Evolutionary conservation across 805 yeast genomes (phyloP).

Genomic region (Starmerella ratchasimensis): DNA sequence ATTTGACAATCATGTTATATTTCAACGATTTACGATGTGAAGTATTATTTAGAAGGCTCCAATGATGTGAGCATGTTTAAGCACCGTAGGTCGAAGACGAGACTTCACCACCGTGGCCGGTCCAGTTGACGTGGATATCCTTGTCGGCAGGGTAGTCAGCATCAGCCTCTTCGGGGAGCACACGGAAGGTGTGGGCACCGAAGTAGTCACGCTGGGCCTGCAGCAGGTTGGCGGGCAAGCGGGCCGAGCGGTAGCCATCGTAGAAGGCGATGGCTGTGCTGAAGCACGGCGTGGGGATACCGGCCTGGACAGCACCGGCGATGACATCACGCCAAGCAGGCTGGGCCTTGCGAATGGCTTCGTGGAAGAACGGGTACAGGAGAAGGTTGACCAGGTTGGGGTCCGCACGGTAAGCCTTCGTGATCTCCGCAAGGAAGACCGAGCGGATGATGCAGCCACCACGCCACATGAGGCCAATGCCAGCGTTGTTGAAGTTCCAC

Average conservation of each 20-base stretch:
- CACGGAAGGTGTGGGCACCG: slow-evolving; percentile 98
- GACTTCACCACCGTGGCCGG: slow-evolving; percentile 96
- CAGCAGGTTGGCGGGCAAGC: slow-evolving; percentile 91
- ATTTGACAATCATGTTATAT: no score
- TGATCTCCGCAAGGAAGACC: slow-evolving; percentile 92
- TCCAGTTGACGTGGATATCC: slow-evolving; percentile 96
- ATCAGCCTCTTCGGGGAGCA: slow-evolving; percentile 73
- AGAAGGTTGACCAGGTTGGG: slow-evolving; percentile 90
- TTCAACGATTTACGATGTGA: no score
- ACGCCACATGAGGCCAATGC: slow-evolving; percentile 99
- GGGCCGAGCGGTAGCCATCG: slow-evolving; percentile 95
- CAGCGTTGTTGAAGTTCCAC: slow-evolving; percentile 96
- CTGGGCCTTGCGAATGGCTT: slow-evolving; percentile 89
- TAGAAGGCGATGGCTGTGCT: slow-evolving; percentile 92
- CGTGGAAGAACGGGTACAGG: slow-evolving; percentile 86
- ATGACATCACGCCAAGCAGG: slow-evolving; percentile 87
- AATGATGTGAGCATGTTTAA: no score
- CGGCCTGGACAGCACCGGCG: slow-evolving; percentile 61
- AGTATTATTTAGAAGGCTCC: no score
- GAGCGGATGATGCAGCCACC: slow-evolving; percentile 99
- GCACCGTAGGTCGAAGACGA: slow-evolving; percentile 92
- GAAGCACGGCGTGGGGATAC: slow-evolving; percentile 97
- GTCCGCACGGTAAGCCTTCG: slow-evolving; percentile 86
- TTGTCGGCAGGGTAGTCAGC: slow-evolving; percentile 62
- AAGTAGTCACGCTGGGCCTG: slow-evolving; percentile 99